These are phyloP conservation scores for Saturnispora serradocipensis DNA, from an alignment of 805 yeast species.

Conservation along the genomic window DNA sequence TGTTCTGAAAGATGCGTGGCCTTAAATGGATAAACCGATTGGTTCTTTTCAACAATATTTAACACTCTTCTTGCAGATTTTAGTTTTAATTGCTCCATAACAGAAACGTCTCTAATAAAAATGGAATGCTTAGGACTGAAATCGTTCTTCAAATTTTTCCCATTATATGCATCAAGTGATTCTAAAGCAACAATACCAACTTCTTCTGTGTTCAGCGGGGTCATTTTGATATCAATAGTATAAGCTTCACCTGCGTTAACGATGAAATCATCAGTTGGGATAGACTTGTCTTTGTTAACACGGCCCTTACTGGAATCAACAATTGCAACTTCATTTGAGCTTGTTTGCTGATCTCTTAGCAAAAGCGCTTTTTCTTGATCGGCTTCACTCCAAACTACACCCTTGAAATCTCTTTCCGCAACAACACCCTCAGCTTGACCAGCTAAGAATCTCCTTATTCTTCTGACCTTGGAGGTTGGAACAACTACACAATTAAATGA, in stretches of 20 bases:
- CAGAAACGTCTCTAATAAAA: slow-evolving; percentile 80
- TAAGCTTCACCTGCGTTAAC: slow-evolving; percentile 81
- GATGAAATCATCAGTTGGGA: slow-evolving; percentile 67
- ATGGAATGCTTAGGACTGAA: slow-evolving; percentile 60
- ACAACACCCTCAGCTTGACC: slow-evolving; percentile 93
- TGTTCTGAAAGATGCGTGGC: slow-evolving; percentile 56
- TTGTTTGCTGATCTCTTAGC: slow-evolving; percentile 15
- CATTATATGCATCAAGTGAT: slow-evolving; percentile 53
- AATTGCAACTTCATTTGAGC: slow-evolving; percentile 29
- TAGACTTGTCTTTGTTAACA: slow-evolving; percentile 39
- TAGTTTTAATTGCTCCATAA: slow-evolving; percentile 66
- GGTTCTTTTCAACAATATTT: slow-evolving; percentile 56
- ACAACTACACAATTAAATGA: slow-evolving; percentile 76
- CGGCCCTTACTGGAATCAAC: slow-evolving; percentile 29
- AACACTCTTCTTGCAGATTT: slow-evolving; percentile 65
- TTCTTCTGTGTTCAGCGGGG: slow-evolving; percentile 43
- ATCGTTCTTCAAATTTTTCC: slow-evolving; percentile 43
- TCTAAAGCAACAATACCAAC: slow-evolving; percentile 64
- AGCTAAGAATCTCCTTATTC: slow-evolving; percentile 86
- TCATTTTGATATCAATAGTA: slow-evolving; percentile 73
- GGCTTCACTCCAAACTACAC: slow-evolving; percentile 80
- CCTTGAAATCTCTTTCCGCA: slow-evolving; percentile 87
- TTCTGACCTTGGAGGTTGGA: slow-evolving; percentile 88
- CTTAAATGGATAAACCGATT: slow-evolving; percentile 89
- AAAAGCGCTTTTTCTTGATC: slow-evolving; percentile 57